Evolutionary conservation across 1,284 basidiomycete genomes (phyloP).

Genomic region (Melanopsichium pennsylvanicum): DNA sequence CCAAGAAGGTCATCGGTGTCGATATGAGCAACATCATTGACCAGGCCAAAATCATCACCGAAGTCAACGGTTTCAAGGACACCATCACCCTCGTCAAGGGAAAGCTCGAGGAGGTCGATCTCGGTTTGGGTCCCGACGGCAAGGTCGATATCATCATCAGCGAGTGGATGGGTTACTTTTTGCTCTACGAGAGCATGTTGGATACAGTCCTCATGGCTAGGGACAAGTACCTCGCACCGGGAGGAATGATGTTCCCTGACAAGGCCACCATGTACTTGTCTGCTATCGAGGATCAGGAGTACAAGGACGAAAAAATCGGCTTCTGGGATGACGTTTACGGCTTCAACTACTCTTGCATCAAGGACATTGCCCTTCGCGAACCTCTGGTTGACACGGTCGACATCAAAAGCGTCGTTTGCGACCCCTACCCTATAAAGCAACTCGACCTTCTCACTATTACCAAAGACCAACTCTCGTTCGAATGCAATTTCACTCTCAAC

Average conservation of each 20-base stretch:
- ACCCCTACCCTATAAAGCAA: constrained; percentile 62
- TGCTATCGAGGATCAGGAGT: constrained; percentile 98
- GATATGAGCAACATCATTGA: constrained; percentile 99
- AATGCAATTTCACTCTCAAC: constrained; percentile 79
- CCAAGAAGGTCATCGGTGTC: constrained; percentile 83
- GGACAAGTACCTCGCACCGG: constrained; percentile 88
- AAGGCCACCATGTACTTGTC: constrained; percentile 91
- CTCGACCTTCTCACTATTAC: constrained; percentile 90
- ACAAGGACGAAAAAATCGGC: constrained; percentile 97
- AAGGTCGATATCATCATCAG: constrained; percentile 93
- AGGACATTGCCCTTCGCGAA: constrained; percentile 95
- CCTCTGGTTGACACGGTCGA: constrained; percentile 94
- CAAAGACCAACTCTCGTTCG: constrained; percentile 93
- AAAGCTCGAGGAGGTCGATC: constrained; percentile 86
- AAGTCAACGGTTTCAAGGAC: constrained; percentile 93
- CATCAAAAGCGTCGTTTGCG: constrained; percentile 64
- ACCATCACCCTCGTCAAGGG: constrained; percentile 94
- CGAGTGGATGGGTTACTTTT: constrained; percentile 89
- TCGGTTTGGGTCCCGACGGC: constrained; percentile 67
- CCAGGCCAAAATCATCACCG: constrained; percentile 95
- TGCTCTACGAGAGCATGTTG: constrained; percentile 97
- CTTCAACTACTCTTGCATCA: constrained; percentile 99
- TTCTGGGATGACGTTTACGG: constrained; percentile 99
- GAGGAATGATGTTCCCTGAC: constrained; percentile 95
- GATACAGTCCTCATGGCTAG: constrained; percentile 96